Conservation (phyloP, 2,329 filamentous ascomycete genomes). For the Zarea fungicola region DNA sequence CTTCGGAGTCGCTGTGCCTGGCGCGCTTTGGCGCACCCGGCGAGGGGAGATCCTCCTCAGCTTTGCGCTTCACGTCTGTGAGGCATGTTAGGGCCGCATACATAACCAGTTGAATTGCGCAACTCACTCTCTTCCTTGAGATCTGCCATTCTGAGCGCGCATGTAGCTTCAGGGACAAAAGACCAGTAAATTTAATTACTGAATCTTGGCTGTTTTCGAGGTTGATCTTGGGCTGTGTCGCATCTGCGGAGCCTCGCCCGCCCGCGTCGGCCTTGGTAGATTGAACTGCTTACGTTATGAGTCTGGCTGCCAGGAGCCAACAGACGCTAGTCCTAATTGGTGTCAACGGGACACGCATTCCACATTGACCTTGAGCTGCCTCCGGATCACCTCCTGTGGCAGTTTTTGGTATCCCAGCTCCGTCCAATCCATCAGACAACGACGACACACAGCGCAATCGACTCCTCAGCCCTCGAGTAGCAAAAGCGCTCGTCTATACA, state of each 20-base stretch:
- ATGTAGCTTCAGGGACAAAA: neutral
- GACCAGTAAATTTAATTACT: neutral
- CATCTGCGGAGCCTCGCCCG: conserved; percentile 5
- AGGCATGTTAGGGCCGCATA: conserved; percentile 7
- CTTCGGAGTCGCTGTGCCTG: conserved; percentile 43
- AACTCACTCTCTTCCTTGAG: conserved; percentile 36
- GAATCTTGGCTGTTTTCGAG: neutral
- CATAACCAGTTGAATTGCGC: neutral
- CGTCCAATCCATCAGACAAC: neutral
- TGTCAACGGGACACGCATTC: conserved; percentile 30
- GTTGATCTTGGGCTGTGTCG: neutral
- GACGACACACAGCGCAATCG: neutral
- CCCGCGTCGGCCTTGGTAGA: neutral
- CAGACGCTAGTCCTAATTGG: conserved; percentile 27
- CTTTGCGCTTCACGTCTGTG: conserved; percentile 65
- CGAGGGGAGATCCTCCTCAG: conserved; percentile 58
- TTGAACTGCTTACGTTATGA: conserved; percentile 26
- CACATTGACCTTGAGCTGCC: conserved; percentile 26
- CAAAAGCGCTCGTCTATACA: neutral
- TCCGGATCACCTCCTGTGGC: neutral
- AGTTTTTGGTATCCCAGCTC: conserved; percentile 9
- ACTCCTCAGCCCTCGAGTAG: neutral
- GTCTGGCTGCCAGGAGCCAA: conserved; percentile 1
- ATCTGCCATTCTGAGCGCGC: conserved; percentile 20
- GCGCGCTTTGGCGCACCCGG: conserved; percentile 60